Base-by-base conservation (phyloP, 495 filamentous ascomycete genomes). In the Annulohypoxylon nitens region DNA sequence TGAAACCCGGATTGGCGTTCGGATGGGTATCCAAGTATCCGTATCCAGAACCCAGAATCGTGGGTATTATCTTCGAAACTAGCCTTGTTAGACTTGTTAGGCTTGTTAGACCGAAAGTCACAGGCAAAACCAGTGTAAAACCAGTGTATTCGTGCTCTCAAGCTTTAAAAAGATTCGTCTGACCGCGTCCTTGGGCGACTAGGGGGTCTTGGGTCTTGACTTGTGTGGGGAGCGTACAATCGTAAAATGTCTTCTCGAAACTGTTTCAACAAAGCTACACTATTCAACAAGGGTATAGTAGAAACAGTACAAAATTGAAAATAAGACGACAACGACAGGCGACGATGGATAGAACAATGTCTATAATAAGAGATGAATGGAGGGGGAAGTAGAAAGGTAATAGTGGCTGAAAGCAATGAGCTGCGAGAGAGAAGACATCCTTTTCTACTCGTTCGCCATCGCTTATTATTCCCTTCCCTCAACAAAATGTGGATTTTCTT, bases 391-490 rank as follows among this genome's bases (percentile, higher is more conserved):
- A 55, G 43, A 68, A 59, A 4, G 39, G 33, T 53, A 55, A 33
- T 6, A 51, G 20, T 47, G 50, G 45, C 43, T 61, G 45, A 57
- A 34, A 57, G 58, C 30, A 9, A 47, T n/a, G 37, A 16, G 11
- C 16, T 30, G 30, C 3, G 30, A 6, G 11, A 47, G 57, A 53
- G 34, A 20, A 33, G 34, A 14, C 5, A 34, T 39, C 68, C 54
- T 64, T 73, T 73, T 73, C 65, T 73, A 69, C 61, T 65, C 45
- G 26, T 36, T 69, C 37, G 54, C 54, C 37, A 50, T 69, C 65
- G 60, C 70, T 59, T 64, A 64, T 64, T 73, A 45, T 64, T 73
- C 53, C 59, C 65, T 73, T 64, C 60, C 58, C 51, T 68, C 47
- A 58, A 69, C 61, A 61, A 67, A 69, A 60, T 69, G 64, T 73